Base-by-base conservation (phyloP, 306 rosid genomes). In the Urtica urens region DNA sequence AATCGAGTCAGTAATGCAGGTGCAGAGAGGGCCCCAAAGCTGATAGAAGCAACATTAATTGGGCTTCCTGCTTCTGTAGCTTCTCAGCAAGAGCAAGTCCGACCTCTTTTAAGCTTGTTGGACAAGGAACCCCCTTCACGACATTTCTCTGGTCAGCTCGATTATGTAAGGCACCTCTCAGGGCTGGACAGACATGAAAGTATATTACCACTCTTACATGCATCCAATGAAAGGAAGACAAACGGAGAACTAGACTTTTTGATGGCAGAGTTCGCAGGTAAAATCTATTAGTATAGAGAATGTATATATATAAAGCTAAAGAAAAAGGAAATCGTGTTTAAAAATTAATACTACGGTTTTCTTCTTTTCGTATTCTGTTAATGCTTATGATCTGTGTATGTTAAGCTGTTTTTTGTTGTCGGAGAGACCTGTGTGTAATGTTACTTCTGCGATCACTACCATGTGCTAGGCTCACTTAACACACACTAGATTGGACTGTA, bases 261-360 rank as follows among this genome's bases (percentile, higher is more conserved):
- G 64, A 92, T 92, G 94, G 99, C 99, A 26, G 99, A 92, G 62
- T 85, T 92, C 55, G 87, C 96, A 57, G 99, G 99, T 85, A 82
- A 61, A 11, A 19, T 38, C 58, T 72, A 35, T 39, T 64, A 39
- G 34, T 29, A n/a, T n/a, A n/a, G n/a, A n/a, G n/a, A n/a, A n/a
- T n/a, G n/a, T n/a, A n/a, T n/a, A n/a, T n/a, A n/a, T n/a, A n/a
- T n/a, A n/a, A n/a, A n/a, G n/a, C n/a, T n/a, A n/a, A n/a, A n/a
- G n/a, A n/a, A n/a, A n/a, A n/a, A n/a, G n/a, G n/a, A n/a, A n/a
- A n/a, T n/a, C n/a, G n/a, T n/a, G n/a, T n/a, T n/a, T n/a, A n/a
- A n/a, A n/a, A n/a, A n/a, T n/a, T n/a, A n/a, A n/a, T n/a, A n/a
- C n/a, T n/a, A n/a, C n/a, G n/a, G n/a, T n/a, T n/a, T n/a, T n/a